Conservation (phyloP, 2,329 filamentous ascomycete species). For the Massarina eburnea region DNA sequence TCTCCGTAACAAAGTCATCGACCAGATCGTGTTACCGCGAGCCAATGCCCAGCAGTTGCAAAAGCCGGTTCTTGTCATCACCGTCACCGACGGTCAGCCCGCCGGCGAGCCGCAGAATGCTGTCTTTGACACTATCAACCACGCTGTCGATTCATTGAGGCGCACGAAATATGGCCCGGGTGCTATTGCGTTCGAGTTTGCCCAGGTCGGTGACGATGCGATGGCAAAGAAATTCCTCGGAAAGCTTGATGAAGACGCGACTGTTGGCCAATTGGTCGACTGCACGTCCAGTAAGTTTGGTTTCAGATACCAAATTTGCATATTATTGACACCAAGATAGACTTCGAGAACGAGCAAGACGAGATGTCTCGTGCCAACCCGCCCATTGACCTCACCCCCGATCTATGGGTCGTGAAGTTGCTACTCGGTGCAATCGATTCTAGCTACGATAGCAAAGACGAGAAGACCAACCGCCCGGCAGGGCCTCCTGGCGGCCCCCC, state of each 20-base stretch:
- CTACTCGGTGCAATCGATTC: constrained; percentile 68
- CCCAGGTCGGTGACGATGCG: constrained; percentile 68
- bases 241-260: constrained; percentile 65
- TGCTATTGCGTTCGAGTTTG: constrained; percentile 68
- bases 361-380: constrained; percentile 65
- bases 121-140: constrained; percentile 60
- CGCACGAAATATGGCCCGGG: constrained; percentile 55
- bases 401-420: constrained; percentile 68
- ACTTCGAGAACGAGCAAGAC: constrained; percentile 68
- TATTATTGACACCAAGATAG: constrained; percentile 36
- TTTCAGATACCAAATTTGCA: neutral
- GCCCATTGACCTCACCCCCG: constrained; percentile 64
- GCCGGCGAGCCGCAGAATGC: constrained; percentile 61
- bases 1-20: constrained; percentile 64
- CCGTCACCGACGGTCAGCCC: constrained; percentile 67
- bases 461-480: constrained; percentile 52
- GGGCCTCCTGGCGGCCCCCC: constrained; percentile 7
- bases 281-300: constrained; percentile 65
- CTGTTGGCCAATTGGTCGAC: constrained; percentile 63
- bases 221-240: constrained; percentile 65
- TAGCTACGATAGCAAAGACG: constrained; percentile 67
- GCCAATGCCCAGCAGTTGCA: constrained; percentile 56
- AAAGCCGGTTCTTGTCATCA: constrained; percentile 67
- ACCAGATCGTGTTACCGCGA: constrained; percentile 59
- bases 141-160: constrained; percentile 55